phyloP scores from a whole-genome alignment of 2,329 filamentous ascomycete species.

The Diaporthe longicolla region DNA sequence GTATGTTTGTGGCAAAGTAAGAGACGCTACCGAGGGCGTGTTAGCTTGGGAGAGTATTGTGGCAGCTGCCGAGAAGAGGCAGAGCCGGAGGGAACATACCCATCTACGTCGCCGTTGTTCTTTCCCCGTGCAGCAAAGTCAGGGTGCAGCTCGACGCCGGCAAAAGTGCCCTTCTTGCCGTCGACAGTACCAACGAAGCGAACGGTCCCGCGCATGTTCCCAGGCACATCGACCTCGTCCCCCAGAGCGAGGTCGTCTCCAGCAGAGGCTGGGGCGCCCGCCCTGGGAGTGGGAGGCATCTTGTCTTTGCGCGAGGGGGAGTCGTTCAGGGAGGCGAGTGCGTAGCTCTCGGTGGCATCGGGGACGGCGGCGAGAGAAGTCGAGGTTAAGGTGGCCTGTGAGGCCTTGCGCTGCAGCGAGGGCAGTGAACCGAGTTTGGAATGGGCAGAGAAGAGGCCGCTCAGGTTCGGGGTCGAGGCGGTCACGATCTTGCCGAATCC shows the following conservation, averaged over 20 bases:
- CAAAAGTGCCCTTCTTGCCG: constrained; percentile 92
- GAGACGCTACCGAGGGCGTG: constrained; percentile 62
- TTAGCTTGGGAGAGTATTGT: constrained; percentile 44
- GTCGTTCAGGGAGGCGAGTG: constrained; percentile 66
- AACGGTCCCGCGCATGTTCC: constrained; percentile 90
- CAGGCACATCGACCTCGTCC: constrained; percentile 91
- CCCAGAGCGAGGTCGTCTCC: constrained; percentile 77
- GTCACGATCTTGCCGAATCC: constrained; percentile 58
- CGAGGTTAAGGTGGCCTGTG: constrained; percentile 77
- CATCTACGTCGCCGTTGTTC: constrained; percentile 96
- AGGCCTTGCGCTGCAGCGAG: constrained; percentile 76
- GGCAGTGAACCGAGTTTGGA: constrained; percentile 58
- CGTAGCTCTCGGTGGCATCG: constrained; percentile 76
- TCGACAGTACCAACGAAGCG: constrained; percentile 90
- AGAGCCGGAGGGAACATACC: constrained; percentile 67
- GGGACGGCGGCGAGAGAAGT: constrained; percentile 75
- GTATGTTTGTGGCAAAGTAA: constrained; percentile 85
- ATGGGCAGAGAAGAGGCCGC: constrained; percentile 64
- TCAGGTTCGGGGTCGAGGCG: constrained; percentile 72
- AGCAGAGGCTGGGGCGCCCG: constrained; percentile 52
- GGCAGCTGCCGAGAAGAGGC: background rate
- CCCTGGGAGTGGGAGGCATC: constrained; percentile 68
- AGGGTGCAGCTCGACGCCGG: constrained; percentile 87
- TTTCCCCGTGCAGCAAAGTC: constrained; percentile 90
- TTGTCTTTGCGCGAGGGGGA: constrained; percentile 52